phyloP scores from a whole-genome alignment of 108 stramenopile genomes.

The Skeletonema tropicum region DNA sequence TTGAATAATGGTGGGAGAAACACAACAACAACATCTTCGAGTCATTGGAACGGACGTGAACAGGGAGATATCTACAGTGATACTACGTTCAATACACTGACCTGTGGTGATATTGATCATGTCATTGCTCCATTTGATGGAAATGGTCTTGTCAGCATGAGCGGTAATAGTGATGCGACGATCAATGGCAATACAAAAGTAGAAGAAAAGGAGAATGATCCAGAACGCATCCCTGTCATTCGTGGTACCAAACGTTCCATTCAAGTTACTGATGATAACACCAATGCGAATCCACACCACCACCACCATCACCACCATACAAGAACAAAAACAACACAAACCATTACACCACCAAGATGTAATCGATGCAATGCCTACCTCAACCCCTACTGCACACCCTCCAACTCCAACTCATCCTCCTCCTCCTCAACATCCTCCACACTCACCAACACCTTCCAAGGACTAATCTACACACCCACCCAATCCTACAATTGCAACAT shows the following conservation, averaged over 20 bases:
- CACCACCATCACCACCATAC: neutral
- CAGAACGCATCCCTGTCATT: slow-evolving; percentile 58
- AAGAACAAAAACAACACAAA: neutral
- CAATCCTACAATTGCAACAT: slow-evolving; percentile 63
- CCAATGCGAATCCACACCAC: no score
- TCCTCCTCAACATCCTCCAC: neutral
- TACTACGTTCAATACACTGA: neutral
- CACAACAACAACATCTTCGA: neutral
- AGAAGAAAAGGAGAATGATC: slow-evolving; percentile 16
- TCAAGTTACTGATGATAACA: neutral
- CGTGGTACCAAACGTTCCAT: slow-evolving; percentile 17
- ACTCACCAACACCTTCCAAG: slow-evolving; percentile 1
- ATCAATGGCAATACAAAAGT: slow-evolving; percentile 18
- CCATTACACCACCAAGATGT: slow-evolving; percentile 68
- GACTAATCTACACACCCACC: slow-evolving; percentile 20
- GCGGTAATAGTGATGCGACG: neutral
- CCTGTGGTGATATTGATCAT: slow-evolving; percentile 28
- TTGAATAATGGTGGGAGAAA: neutral
- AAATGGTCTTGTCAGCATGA: neutral
- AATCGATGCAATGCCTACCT: slow-evolving; percentile 73
- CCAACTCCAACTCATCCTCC: neutral
- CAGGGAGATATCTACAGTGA: slow-evolving; percentile 37
- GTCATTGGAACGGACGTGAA: slow-evolving; percentile 40
- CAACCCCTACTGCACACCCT: slow-evolving; percentile 70
- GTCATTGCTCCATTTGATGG: slow-evolving; percentile 2